Base-by-base conservation (phyloP, 139 green algal genomes). In the Haematococcus lacustris region DNA sequence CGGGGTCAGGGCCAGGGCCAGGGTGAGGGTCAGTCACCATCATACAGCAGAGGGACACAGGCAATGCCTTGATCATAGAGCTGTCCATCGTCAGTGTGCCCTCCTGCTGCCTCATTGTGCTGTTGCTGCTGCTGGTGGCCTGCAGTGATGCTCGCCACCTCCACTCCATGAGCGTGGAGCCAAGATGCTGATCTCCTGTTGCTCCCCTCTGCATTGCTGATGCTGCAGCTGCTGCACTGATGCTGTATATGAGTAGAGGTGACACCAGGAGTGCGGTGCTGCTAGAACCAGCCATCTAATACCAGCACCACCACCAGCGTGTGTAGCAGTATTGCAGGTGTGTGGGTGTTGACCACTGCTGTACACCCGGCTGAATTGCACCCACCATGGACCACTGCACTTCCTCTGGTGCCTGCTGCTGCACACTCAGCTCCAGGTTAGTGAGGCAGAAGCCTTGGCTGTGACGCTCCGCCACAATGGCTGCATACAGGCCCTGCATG, bases 391-490 rank as follows among this genome's bases (percentile, higher is more conserved):
- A 50, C 79, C 79, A 84, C 2, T 61, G 39, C 71, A 73, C 28
- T 67, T 84, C 79, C 62, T 77, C 74, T 2, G 79, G 71, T 40
- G 74, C 71, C 53, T 61, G 77, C 26, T 74, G 66, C 25, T 69
- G 59, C 60, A 84, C 79, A 0, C 50, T 64, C 34, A 84, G 75
- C 74, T 84, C 73, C 61, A 84, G 61, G 43, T 80, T 73, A 33
- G 74, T 84, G 38, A 71, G 59, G 67, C 71, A 76, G 61, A 79
- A 81, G 61, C 79, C 79, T 61, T 84, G 79, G n/a, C 41, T 21
- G 43, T 69, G 40, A 6, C 79, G 71, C 43, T 57, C 41, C 26
- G 38, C 3, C 43, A 72, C 25, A 23, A 80, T 75, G 25, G 38
- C 41, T 23, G 2, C 26, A 37, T 70, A 80, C 35, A 76, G 66